These are phyloP conservation scores for Microcyclosporella mali DNA, from an alignment of 2,329 filamentous ascomycete genomes.

Conservation along the genomic window DNA sequence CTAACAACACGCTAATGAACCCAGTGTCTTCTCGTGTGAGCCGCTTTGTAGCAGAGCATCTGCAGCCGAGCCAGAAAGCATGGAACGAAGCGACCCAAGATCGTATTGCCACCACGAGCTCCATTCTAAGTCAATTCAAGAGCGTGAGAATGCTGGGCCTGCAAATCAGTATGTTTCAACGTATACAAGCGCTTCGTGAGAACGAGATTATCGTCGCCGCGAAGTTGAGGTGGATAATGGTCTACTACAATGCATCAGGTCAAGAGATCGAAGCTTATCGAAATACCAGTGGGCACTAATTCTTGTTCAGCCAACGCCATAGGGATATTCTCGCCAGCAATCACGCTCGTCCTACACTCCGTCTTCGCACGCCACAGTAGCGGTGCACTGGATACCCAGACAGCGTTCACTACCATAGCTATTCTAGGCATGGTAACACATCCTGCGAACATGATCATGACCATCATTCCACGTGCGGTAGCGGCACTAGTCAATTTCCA, in stretches of 20 bases:
- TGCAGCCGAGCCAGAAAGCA: slow-evolving; percentile 5
- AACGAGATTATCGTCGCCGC: slow-evolving; percentile 3
- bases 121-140: slow-evolving; percentile 3
- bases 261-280: not conserved
- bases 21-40: slow-evolving; percentile 9
- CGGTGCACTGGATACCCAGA: not conserved
- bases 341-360: slow-evolving; percentile 9
- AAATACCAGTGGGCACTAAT: not conserved
- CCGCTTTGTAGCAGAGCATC: slow-evolving; percentile 6
- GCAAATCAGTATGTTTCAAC: not conserved
- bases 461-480: not conserved
- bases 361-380: not conserved
- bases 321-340: slow-evolving; percentile 8
- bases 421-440: not conserved
- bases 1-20: not conserved
- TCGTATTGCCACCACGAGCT: slow-evolving; percentile 4
- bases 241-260: slow-evolving; percentile 8
- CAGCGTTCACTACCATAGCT: not conserved
- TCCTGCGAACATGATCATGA: not conserved
- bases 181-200: not conserved
- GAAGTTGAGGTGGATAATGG: slow-evolving; percentile 7
- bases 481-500: not conserved
- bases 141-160: slow-evolving; percentile 11
- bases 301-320: slow-evolving; percentile 7
- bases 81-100: slow-evolving; percentile 11